phyloP scores from a whole-genome alignment of 768 basidiomycete genomes.

The Amanita molliuscula region DNA sequence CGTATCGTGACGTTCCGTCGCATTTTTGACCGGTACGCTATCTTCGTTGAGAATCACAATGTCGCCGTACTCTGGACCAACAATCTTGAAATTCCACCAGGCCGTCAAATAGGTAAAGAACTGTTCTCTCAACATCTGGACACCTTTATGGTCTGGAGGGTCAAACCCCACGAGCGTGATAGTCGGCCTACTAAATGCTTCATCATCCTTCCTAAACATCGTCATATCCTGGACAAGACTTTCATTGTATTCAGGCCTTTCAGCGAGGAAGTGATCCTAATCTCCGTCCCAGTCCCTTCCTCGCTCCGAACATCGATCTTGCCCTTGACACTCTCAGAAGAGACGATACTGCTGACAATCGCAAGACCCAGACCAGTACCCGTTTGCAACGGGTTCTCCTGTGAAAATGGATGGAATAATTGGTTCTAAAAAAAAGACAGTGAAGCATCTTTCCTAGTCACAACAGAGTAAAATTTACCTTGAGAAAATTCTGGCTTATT shows the following conservation, averaged over 20 bases:
- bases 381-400: conserved; percentile 89
- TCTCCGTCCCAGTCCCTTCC: conserved; percentile 85
- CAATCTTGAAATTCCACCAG: conserved; percentile 68
- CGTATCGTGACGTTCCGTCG: conserved; percentile 47
- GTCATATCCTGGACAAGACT: conserved; percentile 28
- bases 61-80: conserved; percentile 40
- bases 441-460: not conserved
- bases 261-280: conserved; percentile 75
- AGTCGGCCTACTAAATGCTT: conserved; percentile 23
- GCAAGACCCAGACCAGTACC: conserved; percentile 92
- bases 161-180: conserved; percentile 72
- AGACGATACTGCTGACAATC: conserved; percentile 89
- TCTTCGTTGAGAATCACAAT: conserved; percentile 82
- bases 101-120: conserved; percentile 53
- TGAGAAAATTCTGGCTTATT: conserved; percentile 87
- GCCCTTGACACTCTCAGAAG: conserved; percentile 76
- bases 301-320: conserved; percentile 93
- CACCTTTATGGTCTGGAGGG: conserved; percentile 42
- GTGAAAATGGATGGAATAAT: conserved; percentile 94
- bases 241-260: conserved; percentile 31
- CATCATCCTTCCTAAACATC: conserved; percentile 34
- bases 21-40: conserved; percentile 39
- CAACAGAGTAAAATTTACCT: conserved; percentile 31
- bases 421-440: conserved; percentile 51
- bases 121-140: conserved; percentile 53